Base-by-base conservation (phyloP, 1,139 yeast genomes). In the Candida sanyaensis region DNA sequence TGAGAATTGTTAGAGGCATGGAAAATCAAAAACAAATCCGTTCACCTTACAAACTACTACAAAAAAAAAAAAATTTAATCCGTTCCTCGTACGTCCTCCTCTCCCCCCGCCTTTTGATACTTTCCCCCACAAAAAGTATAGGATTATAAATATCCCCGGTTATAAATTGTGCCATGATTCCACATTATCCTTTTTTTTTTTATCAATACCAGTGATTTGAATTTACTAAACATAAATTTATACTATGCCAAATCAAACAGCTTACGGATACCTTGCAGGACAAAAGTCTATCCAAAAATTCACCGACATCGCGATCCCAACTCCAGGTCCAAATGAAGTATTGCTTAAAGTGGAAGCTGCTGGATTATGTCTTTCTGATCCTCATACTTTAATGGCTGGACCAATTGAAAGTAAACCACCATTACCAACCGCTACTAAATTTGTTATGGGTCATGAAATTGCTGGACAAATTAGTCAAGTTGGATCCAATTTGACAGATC, bases 401-500 rank as follows among this genome's bases (percentile, higher is more conserved):
- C 59, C 59, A 13, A 44, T 55, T 12, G 44, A 37, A 24, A 46
- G 47, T 10, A 54, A 63, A 46, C 58, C 60, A n/a, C 59, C 61
- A n/a, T 12, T 29, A 31, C 47, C 38, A 40, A 44, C 31, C 43
- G 54, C 37, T 60, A 71, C 45, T 55, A 63, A 64, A 41, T 77
- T 74, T 55, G 70, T 78, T 23, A 74, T 80, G 77, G 86, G 86
- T 24, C 85, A 80, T 60, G 85, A 81, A 59, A 74, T 80, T 36
- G 80, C 83, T 9, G 86, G 85, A 1, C 65, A 64, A 47, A 62
- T 80, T 28, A 73, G 66, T 27, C 63, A 65, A 23, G 69, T 69
- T 2, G 84, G 85, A 4, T 50, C 57, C 1, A 65, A 57, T 1
- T 55, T 71, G 36, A 66, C 62, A 5, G 56, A 55, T 32, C 54